Percentiles rank a stretch among this genome's conserved stretches.
phyloP scores from a whole-genome alignment of 1,284 basidiomycete species.

The Cryptococcus jaspeensis region DNA sequence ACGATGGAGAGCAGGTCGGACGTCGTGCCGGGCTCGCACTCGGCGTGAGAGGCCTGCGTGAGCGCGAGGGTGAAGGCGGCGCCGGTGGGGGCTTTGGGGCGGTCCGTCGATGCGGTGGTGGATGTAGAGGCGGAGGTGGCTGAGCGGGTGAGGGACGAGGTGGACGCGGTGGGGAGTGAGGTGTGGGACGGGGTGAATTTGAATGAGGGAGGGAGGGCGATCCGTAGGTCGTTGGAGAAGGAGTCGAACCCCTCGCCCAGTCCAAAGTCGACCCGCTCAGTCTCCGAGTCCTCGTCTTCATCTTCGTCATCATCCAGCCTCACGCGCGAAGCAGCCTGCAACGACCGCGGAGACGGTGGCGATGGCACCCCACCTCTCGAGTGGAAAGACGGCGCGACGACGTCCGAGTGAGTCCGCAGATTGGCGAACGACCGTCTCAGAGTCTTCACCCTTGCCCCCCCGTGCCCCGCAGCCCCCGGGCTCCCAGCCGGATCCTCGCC shows the following conservation, averaged over 20 bases:
- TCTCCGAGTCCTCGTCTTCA: neutral
- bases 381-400: neutral
- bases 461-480: too few species aligned
- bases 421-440: neutral
- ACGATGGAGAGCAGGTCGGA: constrained; percentile 82
- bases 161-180: constrained; percentile 2
- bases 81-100: constrained; percentile 9
- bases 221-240: neutral
- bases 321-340: neutral
- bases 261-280: constrained; percentile 4
- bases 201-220: constrained; percentile 2
- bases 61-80: constrained; percentile 62
- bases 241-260: constrained; percentile 17
- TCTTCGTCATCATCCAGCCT: neutral
- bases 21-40: constrained; percentile 85
- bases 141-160: neutral
- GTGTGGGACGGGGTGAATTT: constrained; percentile 1
- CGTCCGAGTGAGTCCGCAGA: neutral
- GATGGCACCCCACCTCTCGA: neutral
- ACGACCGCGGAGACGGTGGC: neutral
- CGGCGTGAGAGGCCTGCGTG: constrained; percentile 89
- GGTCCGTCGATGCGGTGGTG: neutral
- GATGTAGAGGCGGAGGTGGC: neutral
- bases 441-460: too few species aligned
- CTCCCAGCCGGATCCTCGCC: neutral